Percentiles rank a stretch among this genome's conserved stretches.
phyloP scores from a whole-genome alignment of 2,329 filamentous ascomycete species.

The Apiospora koreana region DNA sequence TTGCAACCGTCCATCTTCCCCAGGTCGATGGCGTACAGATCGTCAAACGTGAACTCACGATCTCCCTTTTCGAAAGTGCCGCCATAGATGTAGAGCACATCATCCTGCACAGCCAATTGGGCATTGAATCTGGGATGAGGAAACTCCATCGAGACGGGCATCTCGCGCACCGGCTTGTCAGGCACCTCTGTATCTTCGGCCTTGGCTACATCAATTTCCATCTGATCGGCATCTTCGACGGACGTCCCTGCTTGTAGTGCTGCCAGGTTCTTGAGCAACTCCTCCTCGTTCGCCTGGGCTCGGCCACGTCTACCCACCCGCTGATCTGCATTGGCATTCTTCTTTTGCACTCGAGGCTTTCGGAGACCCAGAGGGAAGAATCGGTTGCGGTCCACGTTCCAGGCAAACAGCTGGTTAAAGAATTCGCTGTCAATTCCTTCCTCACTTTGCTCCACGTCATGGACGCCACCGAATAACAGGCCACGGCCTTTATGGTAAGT shows the following conservation, averaged over 20 bases:
- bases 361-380: constrained; percentile 85
- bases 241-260: constrained; percentile 77
- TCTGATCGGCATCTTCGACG: constrained; percentile 51
- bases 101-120: constrained; percentile 86
- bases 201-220: constrained; percentile 47
- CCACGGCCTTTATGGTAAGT: constrained; percentile 90
- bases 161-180: constrained; percentile 59
- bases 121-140: constrained; percentile 92
- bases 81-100: constrained; percentile 90
- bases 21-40: constrained; percentile 91
- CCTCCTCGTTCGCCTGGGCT: constrained; percentile 88
- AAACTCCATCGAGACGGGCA: constrained; percentile 74
- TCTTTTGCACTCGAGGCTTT: constrained; percentile 69
- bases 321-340: constrained; percentile 58
- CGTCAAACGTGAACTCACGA: constrained; percentile 92
- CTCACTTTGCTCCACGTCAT: constrained; percentile 87
- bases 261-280: constrained; percentile 82
- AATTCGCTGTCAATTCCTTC: constrained; percentile 98
- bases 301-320: constrained; percentile 67
- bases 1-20: constrained; percentile 93
- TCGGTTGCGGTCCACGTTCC: constrained; percentile 93
- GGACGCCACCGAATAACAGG: constrained; percentile 91
- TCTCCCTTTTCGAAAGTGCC: constrained; percentile 96
- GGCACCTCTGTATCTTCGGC: constrained; percentile 56
- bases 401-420: constrained; percentile 88